phyloP scores from a whole-genome alignment of 2,329 filamentous ascomycete genomes.

The Pyrenophora graminea region DNA sequence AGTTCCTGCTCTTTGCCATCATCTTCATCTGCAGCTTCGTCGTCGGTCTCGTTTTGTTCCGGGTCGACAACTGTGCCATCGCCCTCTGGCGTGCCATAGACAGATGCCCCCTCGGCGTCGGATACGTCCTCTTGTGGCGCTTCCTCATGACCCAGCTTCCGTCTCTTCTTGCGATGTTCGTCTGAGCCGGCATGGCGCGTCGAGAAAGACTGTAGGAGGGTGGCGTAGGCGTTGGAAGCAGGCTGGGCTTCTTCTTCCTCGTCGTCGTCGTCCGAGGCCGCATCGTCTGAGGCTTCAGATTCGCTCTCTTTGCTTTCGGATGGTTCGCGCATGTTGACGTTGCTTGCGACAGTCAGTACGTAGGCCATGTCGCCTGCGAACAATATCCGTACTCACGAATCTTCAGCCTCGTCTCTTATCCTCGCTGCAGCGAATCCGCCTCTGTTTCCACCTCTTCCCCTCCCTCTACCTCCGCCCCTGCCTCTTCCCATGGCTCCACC shows the following conservation, averaged over 20 bases:
- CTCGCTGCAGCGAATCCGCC: conserved; percentile 37
- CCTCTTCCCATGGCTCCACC: conserved; percentile 8
- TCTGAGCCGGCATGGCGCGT: conserved; percentile 40
- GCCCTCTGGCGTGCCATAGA: background rate
- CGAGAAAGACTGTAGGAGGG: conserved; percentile 59
- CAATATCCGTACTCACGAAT: conserved; percentile 36
- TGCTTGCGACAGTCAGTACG: conserved; percentile 25
- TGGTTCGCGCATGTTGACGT: conserved; percentile 19
- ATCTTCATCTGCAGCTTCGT: conserved; percentile 46
- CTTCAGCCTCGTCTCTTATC: conserved; percentile 31
- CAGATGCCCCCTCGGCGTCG: conserved; percentile 18
- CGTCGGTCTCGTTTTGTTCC: conserved; percentile 11
- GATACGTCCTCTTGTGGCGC: background rate
- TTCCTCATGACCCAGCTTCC: conserved; percentile 52
- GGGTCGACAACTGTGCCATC: conserved; percentile 1
- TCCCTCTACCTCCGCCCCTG: conserved; percentile 8
- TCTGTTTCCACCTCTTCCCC: conserved; percentile 21
- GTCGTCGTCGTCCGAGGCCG: conserved; percentile 28
- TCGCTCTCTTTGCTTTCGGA: conserved; percentile 24
- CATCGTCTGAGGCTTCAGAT: conserved; percentile 28
- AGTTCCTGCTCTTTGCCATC: conserved; percentile 4
- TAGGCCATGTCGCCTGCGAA: background rate
- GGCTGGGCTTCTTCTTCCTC: conserved; percentile 32
- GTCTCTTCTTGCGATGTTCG: conserved; percentile 56
- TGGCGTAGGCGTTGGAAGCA: conserved; percentile 56